phyloP scores from a whole-genome alignment of 208 protist species.

The Jaenimonas drosophilae region DNA sequence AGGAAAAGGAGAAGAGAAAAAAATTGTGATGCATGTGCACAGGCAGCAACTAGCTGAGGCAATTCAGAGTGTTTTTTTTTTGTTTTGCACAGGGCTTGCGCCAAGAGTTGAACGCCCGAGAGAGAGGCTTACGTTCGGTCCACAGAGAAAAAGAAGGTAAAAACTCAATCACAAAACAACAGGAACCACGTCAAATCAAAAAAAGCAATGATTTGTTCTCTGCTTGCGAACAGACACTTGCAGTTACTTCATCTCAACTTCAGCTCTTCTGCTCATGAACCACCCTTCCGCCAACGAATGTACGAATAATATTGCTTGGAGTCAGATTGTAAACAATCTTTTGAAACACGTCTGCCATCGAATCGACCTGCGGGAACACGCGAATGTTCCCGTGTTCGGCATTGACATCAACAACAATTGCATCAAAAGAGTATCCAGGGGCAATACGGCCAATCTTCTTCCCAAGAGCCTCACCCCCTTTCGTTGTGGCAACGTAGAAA shows the following conservation, averaged over 20 bases:
- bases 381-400: slow-evolving; percentile 24
- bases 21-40: background rate
- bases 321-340: slow-evolving; percentile 68
- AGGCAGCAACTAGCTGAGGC: background rate
- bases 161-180: too few species aligned
- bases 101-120: slow-evolving; percentile 2
- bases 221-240: too few species aligned
- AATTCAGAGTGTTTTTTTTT: background rate
- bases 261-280: slow-evolving; percentile 20
- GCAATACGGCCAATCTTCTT: slow-evolving; percentile 84
- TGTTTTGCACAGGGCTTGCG: background rate
- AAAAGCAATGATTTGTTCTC: too few species aligned
- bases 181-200: too few species aligned
- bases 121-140: background rate
- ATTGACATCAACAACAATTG: slow-evolving; percentile 67
- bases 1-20: background rate
- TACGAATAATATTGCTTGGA: slow-evolving; percentile 43
- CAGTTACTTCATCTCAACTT: too few species aligned
- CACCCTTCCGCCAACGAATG: slow-evolving; percentile 49
- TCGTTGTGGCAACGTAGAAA: slow-evolving; percentile 86
- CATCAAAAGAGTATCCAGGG: slow-evolving; percentile 85
- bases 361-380: slow-evolving; percentile 52
- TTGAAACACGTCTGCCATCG: slow-evolving; percentile 49
- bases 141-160: slow-evolving; percentile 3
- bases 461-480: slow-evolving; percentile 76